Evolutionary conservation across 2,329 filamentous ascomycete genomes (phyloP).

Genomic region (Talaromyces sp.): DNA sequence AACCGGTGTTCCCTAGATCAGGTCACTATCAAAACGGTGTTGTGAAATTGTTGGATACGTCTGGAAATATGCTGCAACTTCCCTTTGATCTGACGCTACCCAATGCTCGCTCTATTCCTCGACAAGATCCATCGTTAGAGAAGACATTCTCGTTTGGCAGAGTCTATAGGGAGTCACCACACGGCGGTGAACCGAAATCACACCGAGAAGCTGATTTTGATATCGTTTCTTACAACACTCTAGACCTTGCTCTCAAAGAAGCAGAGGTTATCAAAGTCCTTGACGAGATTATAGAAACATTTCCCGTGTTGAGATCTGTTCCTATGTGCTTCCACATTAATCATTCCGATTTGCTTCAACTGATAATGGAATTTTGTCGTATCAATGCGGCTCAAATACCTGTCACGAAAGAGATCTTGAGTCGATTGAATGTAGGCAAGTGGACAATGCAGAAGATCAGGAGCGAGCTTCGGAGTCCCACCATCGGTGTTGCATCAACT

Average conservation of each 20-base stretch:
- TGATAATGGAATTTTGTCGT: constrained; percentile 87
- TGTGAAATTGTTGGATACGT: constrained; percentile 76
- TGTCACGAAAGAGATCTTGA: constrained; percentile 76
- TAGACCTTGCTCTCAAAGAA: constrained; percentile 85
- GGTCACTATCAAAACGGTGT: constrained; percentile 72
- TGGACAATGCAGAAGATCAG: constrained; percentile 81
- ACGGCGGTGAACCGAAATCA: constrained; percentile 76
- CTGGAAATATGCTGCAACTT: constrained; percentile 86
- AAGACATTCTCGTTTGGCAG: constrained; percentile 84
- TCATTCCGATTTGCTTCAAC: constrained; percentile 79
- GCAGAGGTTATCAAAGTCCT: constrained; percentile 92
- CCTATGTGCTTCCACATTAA: constrained; percentile 88
- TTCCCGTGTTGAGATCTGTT: constrained; percentile 69
- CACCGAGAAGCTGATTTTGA: constrained; percentile 95
- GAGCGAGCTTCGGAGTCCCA: constrained; percentile 74
- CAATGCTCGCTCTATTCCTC: constrained; percentile 79
- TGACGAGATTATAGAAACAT: constrained; percentile 80
- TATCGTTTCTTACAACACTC: constrained; percentile 77
- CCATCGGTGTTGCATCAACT: constrained; percentile 80
- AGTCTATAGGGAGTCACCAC: constrained; percentile 77
- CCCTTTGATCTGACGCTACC: constrained; percentile 91
- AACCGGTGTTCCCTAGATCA: constrained; percentile 77
- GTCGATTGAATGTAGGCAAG: constrained; percentile 78
- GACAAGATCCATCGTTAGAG: constrained; percentile 60
- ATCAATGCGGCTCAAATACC: constrained; percentile 68